Evolutionary conservation across 1,139 yeast species (phyloP).

Genomic region (Lodderomyces parapsilosis): DNA sequence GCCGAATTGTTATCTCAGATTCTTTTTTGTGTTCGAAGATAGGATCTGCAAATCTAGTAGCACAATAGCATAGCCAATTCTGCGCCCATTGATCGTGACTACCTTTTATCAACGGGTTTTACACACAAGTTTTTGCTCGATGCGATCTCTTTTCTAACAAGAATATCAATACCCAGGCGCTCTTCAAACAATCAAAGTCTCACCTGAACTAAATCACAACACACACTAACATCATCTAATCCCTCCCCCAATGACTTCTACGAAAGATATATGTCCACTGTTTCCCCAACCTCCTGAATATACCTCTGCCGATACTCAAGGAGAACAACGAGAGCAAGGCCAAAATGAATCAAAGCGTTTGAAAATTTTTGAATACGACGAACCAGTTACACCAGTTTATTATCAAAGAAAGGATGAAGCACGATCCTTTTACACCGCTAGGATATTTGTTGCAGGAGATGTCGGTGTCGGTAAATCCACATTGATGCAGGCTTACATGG

Average conservation of each 20-base stretch:
- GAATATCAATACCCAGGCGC: too few species aligned
- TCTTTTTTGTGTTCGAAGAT: too few species aligned
- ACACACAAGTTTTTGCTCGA: too few species aligned
- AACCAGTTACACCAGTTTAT: neutral
- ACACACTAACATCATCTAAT: too few species aligned
- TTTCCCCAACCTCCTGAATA: neutral
- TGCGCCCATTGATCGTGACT: too few species aligned
- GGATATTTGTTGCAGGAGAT: slow-evolving; percentile 78
- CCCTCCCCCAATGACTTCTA: neutral
- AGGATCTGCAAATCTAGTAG: too few species aligned
- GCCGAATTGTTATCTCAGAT: too few species aligned
- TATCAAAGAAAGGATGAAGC: neutral
- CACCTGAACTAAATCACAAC: too few species aligned
- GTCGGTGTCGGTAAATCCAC: slow-evolving; percentile 96
- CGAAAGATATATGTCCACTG: neutral
- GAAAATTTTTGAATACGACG: neutral
- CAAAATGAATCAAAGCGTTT: neutral
- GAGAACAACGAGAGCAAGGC: neutral
- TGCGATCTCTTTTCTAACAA: too few species aligned
- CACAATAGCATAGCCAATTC: too few species aligned
- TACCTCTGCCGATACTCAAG: neutral
- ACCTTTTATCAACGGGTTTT: too few species aligned
- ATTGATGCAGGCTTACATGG: slow-evolving; percentile 74
- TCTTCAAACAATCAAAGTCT: too few species aligned
- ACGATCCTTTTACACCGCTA: neutral